Percentiles rank a stretch among this genome's conserved stretches.
Conservation (phyloP, 805 yeast genomes). For the Ogataea neopini region DNA sequence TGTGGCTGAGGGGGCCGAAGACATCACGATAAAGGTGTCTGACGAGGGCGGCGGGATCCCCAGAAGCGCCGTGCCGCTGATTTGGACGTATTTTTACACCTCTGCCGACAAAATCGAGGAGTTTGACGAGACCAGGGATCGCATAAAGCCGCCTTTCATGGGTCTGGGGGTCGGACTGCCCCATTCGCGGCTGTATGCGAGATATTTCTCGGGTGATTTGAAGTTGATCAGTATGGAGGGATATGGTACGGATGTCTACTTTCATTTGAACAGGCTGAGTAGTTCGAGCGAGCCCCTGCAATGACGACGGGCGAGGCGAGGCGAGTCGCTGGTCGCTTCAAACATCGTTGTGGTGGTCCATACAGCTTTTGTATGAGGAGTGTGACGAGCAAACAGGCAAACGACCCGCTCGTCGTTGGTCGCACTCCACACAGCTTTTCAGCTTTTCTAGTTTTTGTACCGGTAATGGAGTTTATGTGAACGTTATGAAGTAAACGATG, state of each 20-base stretch:
- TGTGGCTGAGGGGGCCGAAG: slow-evolving; percentile 86
- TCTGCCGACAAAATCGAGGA: slow-evolving; percentile 72
- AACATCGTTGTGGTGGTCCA: too few relatives aligned
- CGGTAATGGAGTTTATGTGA: too few relatives aligned
- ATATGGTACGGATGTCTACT: slow-evolving; percentile 88
- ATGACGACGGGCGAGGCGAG: slow-evolving; percentile 18
- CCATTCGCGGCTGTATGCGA: slow-evolving; percentile 79
- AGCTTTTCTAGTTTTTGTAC: too few relatives aligned
- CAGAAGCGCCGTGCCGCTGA: slow-evolving; percentile 75
- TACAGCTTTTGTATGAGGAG: too few relatives aligned
- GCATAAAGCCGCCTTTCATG: slow-evolving; percentile 79
- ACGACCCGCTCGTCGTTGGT: too few relatives aligned
- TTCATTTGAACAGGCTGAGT: slow-evolving; percentile 79
- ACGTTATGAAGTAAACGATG: too few relatives aligned
- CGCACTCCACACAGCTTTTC: too few relatives aligned
- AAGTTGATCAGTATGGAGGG: slow-evolving; percentile 90
- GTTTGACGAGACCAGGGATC: slow-evolving; percentile 30
- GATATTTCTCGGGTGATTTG: slow-evolving; percentile 89
- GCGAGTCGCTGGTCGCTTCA: too few relatives aligned
- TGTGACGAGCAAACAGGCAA: too few relatives aligned
- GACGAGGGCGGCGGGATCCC: slow-evolving; percentile 97
- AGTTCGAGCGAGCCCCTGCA: slow-evolving; percentile 72
- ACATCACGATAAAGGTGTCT: slow-evolving; percentile 84
- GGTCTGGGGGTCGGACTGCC: slow-evolving; percentile 94
- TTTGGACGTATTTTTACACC: slow-evolving; percentile 91